Base-by-base conservation (phyloP, 805 yeast genomes). In the Schwanniomyces yamadae region DNA sequence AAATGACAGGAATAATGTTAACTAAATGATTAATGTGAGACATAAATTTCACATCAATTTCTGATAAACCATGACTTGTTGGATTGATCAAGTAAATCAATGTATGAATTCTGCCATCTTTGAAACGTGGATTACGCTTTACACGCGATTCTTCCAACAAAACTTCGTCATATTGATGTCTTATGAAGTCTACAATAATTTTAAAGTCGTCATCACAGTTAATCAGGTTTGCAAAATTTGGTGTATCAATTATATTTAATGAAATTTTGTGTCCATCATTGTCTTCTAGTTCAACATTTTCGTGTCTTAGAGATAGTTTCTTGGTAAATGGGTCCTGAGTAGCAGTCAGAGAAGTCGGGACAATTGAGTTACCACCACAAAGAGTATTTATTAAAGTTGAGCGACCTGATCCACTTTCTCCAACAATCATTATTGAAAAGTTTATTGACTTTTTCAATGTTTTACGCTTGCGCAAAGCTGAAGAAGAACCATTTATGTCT, bases 361-460 rank as follows among this genome's bases (percentile, higher is more conserved):
- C 91, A 24, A 89, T 89, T 26, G 65, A 51, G 48, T 84, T 80
- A 46, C 89, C 93, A 41, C 85, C 95, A 65, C 96, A 89, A 36
- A 89, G 70, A 23, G 95, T 84, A 66, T 90, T 89, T 57, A 90
- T 86, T 52, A 89, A 83, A 4, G 96, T 89, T n/a, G 95, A 84
- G 57, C 96, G 77, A 12, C 96, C 96, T 30, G 80, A 68, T 2
- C 97, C 97, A 31, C 82, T 78, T 55, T 85, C 84, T 28, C 96
- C 97, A 37, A 87, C 82, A 24, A 86, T 81, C 91, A 89, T 82
- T 40, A 85, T 58, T 15, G 95, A 83, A 69, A 89, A 87, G 54
- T 85, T 86, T 66, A 86, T 79, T 22, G 89, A 84, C 62, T 86
- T 84, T 62, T 86, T 87, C 61, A 85, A 67, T 33, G 81, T 83